Evolutionary conservation across 1,139 yeast genomes (phyloP).

Genomic region (Blastobotrys petasosporus): DNA sequence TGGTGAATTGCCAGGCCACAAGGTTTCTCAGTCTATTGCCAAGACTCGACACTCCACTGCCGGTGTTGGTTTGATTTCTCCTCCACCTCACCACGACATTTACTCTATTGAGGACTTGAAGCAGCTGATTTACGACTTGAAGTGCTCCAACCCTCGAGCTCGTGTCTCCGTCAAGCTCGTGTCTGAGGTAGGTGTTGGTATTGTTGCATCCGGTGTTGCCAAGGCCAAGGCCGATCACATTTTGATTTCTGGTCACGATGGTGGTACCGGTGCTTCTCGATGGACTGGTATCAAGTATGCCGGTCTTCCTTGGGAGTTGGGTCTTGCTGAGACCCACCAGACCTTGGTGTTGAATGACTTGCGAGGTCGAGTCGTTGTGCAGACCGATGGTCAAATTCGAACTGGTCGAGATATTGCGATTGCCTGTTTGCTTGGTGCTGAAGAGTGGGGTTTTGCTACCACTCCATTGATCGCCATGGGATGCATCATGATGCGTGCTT

Average conservation of each 20-base stretch:
- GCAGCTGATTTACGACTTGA: slow-evolving; percentile 92
- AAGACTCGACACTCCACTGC: slow-evolving; percentile 96
- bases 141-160: slow-evolving; percentile 95
- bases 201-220: slow-evolving; percentile 98
- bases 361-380: slow-evolving; percentile 91
- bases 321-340: slow-evolving; percentile 97
- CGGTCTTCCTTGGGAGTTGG: slow-evolving; percentile 98
- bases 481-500: slow-evolving; percentile 91
- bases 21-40: slow-evolving; percentile 82
- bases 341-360: slow-evolving; percentile 91
- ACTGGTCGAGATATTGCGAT: slow-evolving; percentile 96
- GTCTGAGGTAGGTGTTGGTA: slow-evolving; percentile 98
- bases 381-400: slow-evolving; percentile 95
- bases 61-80: slow-evolving; percentile 94
- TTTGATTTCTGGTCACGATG: slow-evolving; percentile 94
- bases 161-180: slow-evolving; percentile 94
- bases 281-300: slow-evolving; percentile 97
- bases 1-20: slow-evolving; percentile 96
- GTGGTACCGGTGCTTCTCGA: slow-evolving; percentile 99
- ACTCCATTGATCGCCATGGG: slow-evolving; percentile 97
- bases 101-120: slow-evolving; percentile 97
- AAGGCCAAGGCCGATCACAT: slow-evolving; percentile 98
- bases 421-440: slow-evolving; percentile 95
- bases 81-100: slow-evolving; percentile 98
- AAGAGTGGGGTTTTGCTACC: slow-evolving; percentile 97